Conservation (phyloP, 192 early-diverging fungal species). For the Gigaspora rosea region DNA sequence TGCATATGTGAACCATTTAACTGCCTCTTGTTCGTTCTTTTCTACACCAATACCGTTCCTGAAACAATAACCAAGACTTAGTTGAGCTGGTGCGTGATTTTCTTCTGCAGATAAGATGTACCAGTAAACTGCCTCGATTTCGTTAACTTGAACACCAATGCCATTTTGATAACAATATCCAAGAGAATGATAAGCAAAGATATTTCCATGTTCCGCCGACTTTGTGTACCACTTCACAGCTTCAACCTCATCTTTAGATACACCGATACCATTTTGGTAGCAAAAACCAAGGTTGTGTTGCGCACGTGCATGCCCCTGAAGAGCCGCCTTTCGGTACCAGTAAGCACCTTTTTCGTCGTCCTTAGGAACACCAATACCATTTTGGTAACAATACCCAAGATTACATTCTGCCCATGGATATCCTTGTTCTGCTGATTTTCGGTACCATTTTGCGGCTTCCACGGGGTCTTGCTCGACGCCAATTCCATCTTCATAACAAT, state of each 20-base stretch:
- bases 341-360: conserved; percentile 56
- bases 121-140: conserved; percentile 60
- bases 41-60: conserved; percentile 63
- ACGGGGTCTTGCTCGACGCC: conserved; percentile 60
- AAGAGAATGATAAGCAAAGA: conserved; percentile 60
- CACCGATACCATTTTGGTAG: conserved; percentile 84
- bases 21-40: conserved; percentile 63
- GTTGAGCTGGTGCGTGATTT: conserved; percentile 62
- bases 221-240: conserved; percentile 60
- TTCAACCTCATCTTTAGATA: conserved; percentile 52
- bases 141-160: conserved; percentile 55
- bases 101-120: conserved; percentile 62
- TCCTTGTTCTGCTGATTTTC: conserved; percentile 58
- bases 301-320: conserved; percentile 64
- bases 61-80: conserved; percentile 65
- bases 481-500: conserved; percentile 82
- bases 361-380: conserved; percentile 60
- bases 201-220: conserved; percentile 58
- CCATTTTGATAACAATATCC: conserved; percentile 68
- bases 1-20: conserved; percentile 63
- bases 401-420: conserved; percentile 74
- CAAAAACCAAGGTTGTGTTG: conserved; percentile 80
- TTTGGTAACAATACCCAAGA: conserved; percentile 76
- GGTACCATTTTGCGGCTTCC: conserved; percentile 63
- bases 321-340: conserved; percentile 70